Base-by-base conservation (phyloP, 768 basidiomycete species). In the Rickenella mellea region DNA sequence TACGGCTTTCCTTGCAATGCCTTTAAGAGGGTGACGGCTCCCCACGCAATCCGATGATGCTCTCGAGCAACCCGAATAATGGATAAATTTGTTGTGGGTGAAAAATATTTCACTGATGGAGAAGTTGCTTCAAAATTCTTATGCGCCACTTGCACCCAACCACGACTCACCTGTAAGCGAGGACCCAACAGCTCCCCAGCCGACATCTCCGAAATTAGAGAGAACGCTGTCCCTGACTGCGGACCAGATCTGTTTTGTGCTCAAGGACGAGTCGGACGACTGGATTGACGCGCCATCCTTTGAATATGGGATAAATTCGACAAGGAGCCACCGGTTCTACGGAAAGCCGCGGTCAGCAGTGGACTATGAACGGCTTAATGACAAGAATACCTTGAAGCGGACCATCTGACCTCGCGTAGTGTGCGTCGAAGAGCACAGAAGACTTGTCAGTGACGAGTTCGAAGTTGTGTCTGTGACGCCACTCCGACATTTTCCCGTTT, bases 271-370 rank as follows among this genome's bases (percentile, higher is more conserved):
- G 4, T 35, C 40, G 27, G 43, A 41, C 46, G 35, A 48, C 54
- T 56, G 44, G 55, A 55, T 49, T 43, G 43, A 32, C 39, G 45
- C 41, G 38, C 35, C 19, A 44, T 29, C 42, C 15, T 47, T 40
- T 29, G 43, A 28, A 17, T 62, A 57, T 7, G 73, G 57, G 27
- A 92, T 72, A 53, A 93, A 80, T 60, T 94, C 89, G 42, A 91
- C 79, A 25, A 94, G 76, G 9, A 93, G 61, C 85, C 89, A 91
- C 27, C 90, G 76, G 57, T 91, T 92, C 88, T 90, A 6, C n/a
- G n/a, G 12, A 12, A 3, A 19, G 19, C 15, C 29, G 48, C 29
- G 32, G 41, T 11, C 21, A 24, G 46, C 27, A n/a, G 25, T 25
- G 37, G 36, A 17, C n/a, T 24, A n/a, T 29, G 30, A 27, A 15